A percentile compares a stretch with the other conserved stretches of the same genome.
Evolutionary conservation across 2,329 filamentous ascomycete species (phyloP).

Genomic region (Colletotrichum costaricense): DNA sequence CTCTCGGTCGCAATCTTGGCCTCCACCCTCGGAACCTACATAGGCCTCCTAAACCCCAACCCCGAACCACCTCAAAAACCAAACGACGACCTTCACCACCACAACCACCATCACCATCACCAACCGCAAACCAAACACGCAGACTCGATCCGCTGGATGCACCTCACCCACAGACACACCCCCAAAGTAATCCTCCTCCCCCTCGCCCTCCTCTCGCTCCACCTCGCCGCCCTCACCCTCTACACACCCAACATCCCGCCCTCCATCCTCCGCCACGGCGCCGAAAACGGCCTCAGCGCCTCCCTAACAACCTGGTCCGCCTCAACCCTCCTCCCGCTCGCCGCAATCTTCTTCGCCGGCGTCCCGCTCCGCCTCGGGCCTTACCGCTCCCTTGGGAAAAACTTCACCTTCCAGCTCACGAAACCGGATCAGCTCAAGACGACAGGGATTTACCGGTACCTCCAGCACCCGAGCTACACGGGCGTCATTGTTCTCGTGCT

Average conservation of each 20-base stretch:
- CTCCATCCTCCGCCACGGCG: conserved; percentile 40
- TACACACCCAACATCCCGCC: conserved; percentile 39
- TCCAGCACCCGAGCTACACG: conserved; percentile 66
- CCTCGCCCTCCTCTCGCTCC: conserved; percentile 39
- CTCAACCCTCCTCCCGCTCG: conserved; percentile 47
- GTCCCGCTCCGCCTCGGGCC: conserved; percentile 48
- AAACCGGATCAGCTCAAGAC: conserved; percentile 58
- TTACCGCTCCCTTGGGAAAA: conserved; percentile 57
- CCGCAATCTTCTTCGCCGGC: conserved; percentile 41
- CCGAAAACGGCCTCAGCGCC: conserved; percentile 45
- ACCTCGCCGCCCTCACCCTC: conserved; percentile 38
- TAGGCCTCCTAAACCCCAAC: conserved; percentile 46
- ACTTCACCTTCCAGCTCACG: conserved; percentile 65
- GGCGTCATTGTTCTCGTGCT: conserved; percentile 51
- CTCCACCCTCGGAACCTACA: conserved; percentile 44
- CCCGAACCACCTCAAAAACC: conserved; percentile 33
- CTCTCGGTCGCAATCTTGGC: conserved; percentile 37
- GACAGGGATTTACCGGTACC: conserved; percentile 57
- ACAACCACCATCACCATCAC: neutral
- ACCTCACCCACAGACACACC: conserved; percentile 41
- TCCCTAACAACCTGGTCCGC: conserved; percentile 50
- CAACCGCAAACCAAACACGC: neutral
- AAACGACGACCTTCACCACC: conserved; percentile 36
- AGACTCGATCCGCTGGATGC: conserved; percentile 38
- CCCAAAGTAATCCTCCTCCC: conserved; percentile 40